Base-by-base conservation (phyloP, 306 rosid species). In the Quercus wislizeni region DNA sequence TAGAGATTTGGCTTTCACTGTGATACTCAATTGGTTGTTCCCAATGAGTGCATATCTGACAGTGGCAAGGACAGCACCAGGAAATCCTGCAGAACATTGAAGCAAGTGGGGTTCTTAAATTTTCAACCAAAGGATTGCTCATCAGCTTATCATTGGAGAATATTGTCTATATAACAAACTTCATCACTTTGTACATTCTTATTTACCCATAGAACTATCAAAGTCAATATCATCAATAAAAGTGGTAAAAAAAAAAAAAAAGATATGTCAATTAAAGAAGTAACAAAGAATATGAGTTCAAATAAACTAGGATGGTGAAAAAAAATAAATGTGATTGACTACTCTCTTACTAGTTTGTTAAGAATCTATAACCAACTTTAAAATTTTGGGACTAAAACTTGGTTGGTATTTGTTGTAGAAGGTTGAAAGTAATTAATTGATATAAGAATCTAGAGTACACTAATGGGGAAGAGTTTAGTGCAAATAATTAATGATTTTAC, bases 1-100 rank as follows among this genome's bases (percentile, higher is more conserved):
- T 4, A 94, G 85, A 27, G 97, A 91, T 83, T 76, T 86, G 49
- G 94, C 97, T 81, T 80, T 83, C 97, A 92, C 85, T 7, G 64
- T 61, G 30, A 92, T 70, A 2, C 71, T 78, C 89, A 92, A 59
- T 55, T 83, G 55, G 67, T 80, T 78, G 78, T 86, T 73, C 31
- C 85, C 88, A 1, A 73, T 2, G 35, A 94, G 84, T 38, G 84
- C 74, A 79, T 94, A 92, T 76, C 80, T 87, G 23, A 85, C 98
- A 1, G 77, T 89, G 57, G 83, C 88, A 18, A 79, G 9, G 8
- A 94, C 82, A 75, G 91, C 95, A 54, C 98, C 97, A 12, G 98
- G 97, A 78, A 92, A 94, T 74, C 98, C 98, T 92, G 87, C n/a
- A 82, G 20, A 71, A 71, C 58, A 69, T 52, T 69, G 21, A 5